A percentile compares a stretch with the other conserved stretches of the same genome.
These are phyloP conservation scores for Clarireedia homoeocarpa DNA, from an alignment of 2,329 filamentous ascomycete genomes.

Conservation along the genomic window DNA sequence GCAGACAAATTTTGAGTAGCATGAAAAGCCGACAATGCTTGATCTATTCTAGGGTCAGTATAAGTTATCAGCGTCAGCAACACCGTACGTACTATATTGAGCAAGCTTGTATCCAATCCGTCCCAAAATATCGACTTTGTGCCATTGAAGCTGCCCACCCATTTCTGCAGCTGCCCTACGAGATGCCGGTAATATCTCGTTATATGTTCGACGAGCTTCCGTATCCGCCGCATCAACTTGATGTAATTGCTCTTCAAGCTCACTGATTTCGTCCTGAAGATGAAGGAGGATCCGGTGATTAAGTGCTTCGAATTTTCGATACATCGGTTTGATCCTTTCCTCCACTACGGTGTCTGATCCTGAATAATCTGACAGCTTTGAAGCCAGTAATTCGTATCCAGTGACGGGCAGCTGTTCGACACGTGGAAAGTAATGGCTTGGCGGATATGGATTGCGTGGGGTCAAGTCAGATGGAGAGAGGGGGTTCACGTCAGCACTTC, in stretches of 20 bases:
- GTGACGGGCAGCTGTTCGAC: constrained; percentile 39
- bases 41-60: constrained; percentile 34
- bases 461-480: constrained; percentile 25
- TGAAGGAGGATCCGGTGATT: constrained; percentile 78
- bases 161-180: constrained; percentile 44
- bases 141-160: constrained; percentile 50
- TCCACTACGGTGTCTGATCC: constrained; percentile 16
- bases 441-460: constrained; percentile 14
- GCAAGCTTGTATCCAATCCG: constrained; percentile 58
- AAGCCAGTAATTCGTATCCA: constrained; percentile 57
- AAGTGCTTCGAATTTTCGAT: constrained; percentile 72
- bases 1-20: constrained; percentile 41
- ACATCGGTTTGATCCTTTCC: constrained; percentile 49
- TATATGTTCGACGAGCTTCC: constrained; percentile 27
- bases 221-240: constrained; percentile 56
- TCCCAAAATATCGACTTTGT: constrained; percentile 51
- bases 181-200: constrained; percentile 47
- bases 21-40: constrained; percentile 51
- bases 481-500: constrained; percentile 25
- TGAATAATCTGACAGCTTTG: constrained; percentile 37
- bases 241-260: constrained; percentile 72
- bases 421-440: constrained; percentile 32
- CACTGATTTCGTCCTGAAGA: constrained; percentile 75
- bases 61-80: no score
- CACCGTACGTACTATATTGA: constrained; percentile 53